Evolutionary conservation across 2,329 filamentous ascomycete species (phyloP), one percentile per base, ranked within the genome.

Genomic region (Neonectria hederae): DNA sequence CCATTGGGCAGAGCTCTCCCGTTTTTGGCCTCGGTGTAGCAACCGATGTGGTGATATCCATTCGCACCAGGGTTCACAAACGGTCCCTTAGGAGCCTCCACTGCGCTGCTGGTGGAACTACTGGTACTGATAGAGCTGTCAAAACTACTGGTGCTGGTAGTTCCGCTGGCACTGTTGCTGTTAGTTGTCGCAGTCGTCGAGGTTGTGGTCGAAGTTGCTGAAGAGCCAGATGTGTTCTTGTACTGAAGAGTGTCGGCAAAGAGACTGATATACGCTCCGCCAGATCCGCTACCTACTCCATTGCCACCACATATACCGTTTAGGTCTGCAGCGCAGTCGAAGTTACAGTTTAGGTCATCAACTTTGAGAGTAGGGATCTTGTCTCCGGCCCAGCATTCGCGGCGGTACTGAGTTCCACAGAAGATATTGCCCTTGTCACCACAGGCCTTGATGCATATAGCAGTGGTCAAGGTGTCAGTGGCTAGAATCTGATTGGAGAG

Each of bases 361-460:
- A 84, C 83, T 66, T 82, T 76, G 13, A 78, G 71, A 0, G 70
- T 76, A 0, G 85, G 85, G 24, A 85, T 79, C 0, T 69, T 79
- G 26, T 81, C 81, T 2, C 86, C 86, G 19, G 78, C 84, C 86
- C 86, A 88, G 69, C 86, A 87, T 69, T 88, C 85, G 13, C 76
- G 69, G 19, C 81, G 76, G 64, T 86, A 87, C 56, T 86, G 78
- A 0, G 82, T 84, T 2, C 79, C 84, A 6, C 84, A 85, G 65
- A 84, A 86, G 0, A 72, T 69, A 13, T 77, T 78, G 1, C 76
- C 75, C 4, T 68, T 71, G 0, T 59, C 70, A 1, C 74, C 75
- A 53, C 84, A 87, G 1, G 79, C 74, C 0, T 73, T 74, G 42
- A 86, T 83, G 54, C 84, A 87, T 66, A 76, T 75, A 24, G 77